Conservation (phyloP, 441 rosid genomes). For the Aleurites moluccanus region DNA sequence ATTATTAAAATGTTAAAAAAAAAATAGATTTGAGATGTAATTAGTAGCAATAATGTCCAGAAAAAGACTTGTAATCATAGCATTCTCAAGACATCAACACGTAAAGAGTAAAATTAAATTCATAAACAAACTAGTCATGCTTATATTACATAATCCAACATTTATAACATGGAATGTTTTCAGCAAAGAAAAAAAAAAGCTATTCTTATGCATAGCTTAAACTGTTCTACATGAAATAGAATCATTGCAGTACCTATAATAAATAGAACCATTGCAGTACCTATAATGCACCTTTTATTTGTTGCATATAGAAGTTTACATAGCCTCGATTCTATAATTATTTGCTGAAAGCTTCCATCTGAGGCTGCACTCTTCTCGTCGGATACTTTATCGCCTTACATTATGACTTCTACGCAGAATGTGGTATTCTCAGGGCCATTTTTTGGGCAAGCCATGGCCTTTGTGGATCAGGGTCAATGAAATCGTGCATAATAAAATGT, state of each 20-base stretch:
- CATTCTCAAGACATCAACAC: background rate
- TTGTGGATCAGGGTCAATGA: constrained; percentile 76
- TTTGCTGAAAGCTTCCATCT: constrained; percentile 2
- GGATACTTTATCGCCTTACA: background rate
- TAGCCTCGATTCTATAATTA: constrained; percentile 1
- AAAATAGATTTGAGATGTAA: too few species aligned
- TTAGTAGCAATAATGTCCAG: too few species aligned
- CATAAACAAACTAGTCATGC: background rate
- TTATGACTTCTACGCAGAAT: constrained; percentile 53
- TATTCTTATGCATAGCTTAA: background rate
- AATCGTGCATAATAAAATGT: constrained; percentile 68
- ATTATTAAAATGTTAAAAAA: too few species aligned
- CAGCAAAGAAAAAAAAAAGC: background rate
- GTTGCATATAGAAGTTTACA: background rate
- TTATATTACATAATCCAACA: background rate
- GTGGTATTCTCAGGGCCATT: constrained; percentile 76
- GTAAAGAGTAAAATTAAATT: background rate
- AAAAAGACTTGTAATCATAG: too few species aligned
- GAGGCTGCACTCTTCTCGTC: background rate
- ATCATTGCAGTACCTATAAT: background rate
- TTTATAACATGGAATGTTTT: background rate
- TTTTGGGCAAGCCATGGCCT: constrained; percentile 84
- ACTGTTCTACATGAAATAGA: background rate
- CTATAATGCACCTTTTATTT: background rate
- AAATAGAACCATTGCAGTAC: background rate